A percentile compares a stretch with the other conserved stretches of the same genome.
Conservation (phyloP, 306 rosid genomes). For the Trifolium repens region DNA sequence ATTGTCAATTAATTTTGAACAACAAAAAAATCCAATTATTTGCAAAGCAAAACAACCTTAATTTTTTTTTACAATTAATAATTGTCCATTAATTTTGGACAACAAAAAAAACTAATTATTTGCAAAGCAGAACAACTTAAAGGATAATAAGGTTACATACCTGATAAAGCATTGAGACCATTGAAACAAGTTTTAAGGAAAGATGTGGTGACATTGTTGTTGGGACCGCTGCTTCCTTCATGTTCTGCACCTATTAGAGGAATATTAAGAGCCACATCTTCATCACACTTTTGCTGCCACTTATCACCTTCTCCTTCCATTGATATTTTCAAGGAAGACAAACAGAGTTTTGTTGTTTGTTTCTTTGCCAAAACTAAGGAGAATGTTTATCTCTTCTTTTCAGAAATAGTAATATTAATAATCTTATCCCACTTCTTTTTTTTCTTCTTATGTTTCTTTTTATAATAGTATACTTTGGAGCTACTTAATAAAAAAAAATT, state of each 20-base stretch:
- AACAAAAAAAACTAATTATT: neutral
- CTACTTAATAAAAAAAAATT: too few species aligned
- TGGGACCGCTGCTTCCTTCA: neutral
- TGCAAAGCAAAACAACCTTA: neutral
- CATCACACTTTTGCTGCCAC: neutral
- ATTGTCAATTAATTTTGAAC: neutral
- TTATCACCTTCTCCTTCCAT: conserved; percentile 24
- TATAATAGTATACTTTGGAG: neutral
- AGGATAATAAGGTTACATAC: conserved; percentile 15
- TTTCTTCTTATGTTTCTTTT: neutral
- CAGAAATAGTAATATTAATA: neutral
- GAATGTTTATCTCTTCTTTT: conserved; percentile 21
- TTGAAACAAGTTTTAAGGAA: conserved; percentile 45
- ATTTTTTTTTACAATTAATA: neutral
- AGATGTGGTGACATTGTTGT: neutral
- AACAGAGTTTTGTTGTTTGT: neutral
- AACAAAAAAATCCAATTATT: neutral
- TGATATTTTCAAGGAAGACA: neutral
- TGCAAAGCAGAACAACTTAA: neutral
- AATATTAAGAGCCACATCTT: neutral
- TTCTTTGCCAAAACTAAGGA: neutral
- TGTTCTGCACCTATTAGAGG: conserved; percentile 25
- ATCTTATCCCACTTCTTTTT: neutral
- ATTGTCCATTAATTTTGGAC: neutral
- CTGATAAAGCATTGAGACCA: conserved; percentile 50